phyloP scores from a whole-genome alignment of 148 eudicot species.

The Fagopyrum homotropicum region DNA sequence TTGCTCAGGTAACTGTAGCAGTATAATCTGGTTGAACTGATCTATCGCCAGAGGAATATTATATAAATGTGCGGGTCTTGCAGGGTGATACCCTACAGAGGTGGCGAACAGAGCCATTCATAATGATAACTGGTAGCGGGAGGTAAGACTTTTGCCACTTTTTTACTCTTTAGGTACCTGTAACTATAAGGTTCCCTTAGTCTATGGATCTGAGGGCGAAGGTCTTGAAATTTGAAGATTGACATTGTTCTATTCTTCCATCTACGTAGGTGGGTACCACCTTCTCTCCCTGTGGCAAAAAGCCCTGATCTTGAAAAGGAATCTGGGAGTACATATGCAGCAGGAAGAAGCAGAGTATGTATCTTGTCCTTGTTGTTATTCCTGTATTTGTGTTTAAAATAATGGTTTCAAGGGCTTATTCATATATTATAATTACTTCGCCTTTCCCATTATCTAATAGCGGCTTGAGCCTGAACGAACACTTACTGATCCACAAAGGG shows the following conservation, averaged over 20 bases:
- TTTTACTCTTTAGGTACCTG: no score
- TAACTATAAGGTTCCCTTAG: no score
- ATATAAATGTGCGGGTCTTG: slow-evolving; percentile 13
- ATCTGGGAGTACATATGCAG: slow-evolving; percentile 73
- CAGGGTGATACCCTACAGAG: slow-evolving; percentile 97
- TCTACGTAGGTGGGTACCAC: slow-evolving; percentile 79
- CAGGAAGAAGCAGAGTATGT: slow-evolving; percentile 90
- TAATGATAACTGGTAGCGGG: slow-evolving; percentile 97
- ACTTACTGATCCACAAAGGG: slow-evolving; percentile 89
- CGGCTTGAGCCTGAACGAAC: slow-evolving; percentile 82
- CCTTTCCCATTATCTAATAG: slow-evolving; percentile 22
- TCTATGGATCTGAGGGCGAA: no score
- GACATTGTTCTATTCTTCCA: slow-evolving; percentile 3
- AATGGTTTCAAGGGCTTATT: background rate
- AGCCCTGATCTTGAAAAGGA: slow-evolving; percentile 79
- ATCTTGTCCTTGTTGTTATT: background rate
- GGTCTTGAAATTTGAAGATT: background rate
- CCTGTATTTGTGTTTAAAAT: background rate
- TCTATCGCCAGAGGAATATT: background rate
- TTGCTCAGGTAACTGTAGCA: slow-evolving; percentile 72
- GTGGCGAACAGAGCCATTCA: slow-evolving; percentile 97
- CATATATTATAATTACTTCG: background rate
- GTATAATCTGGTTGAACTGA: background rate
- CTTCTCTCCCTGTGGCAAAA: slow-evolving; percentile 61
- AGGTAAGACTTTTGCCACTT: slow-evolving; percentile 35